Evolutionary conservation across 2,329 filamentous ascomycete genomes (phyloP).

Genomic region (Fusarium torulosum): DNA sequence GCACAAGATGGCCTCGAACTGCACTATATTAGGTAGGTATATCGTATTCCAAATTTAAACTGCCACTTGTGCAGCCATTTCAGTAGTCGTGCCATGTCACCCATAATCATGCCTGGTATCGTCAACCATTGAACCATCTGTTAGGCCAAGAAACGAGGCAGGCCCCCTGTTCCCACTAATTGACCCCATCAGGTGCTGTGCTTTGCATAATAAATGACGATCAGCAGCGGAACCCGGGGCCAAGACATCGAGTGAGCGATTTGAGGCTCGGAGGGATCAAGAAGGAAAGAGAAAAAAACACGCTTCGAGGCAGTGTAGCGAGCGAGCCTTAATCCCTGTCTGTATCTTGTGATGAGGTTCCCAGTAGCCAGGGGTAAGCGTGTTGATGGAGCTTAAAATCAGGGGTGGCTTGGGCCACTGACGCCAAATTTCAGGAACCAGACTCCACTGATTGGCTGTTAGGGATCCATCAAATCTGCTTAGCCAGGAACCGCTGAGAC

Average conservation of each 20-base stretch:
- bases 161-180: conserved; percentile 8
- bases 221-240: conserved; percentile 40
- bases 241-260: conserved; percentile 23
- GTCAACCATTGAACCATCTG: neutral
- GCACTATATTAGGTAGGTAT: conserved; percentile 5
- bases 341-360: conserved; percentile 16
- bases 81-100: conserved; percentile 1
- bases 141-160: conserved; percentile 23
- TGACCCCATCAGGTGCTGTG: conserved; percentile 21
- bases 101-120: no score
- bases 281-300: no score
- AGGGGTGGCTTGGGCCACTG: conserved; percentile 33
- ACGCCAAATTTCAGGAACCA: conserved; percentile 46
- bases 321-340: conserved; percentile 14
- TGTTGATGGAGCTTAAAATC: conserved; percentile 4
- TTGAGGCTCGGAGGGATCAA: conserved; percentile 8
- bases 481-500: conserved; percentile 47
- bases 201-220: conserved; percentile 42
- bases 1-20: neutral
- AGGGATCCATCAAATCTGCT: conserved; percentile 25
- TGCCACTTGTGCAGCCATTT: conserved; percentile 29
- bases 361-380: conserved; percentile 27
- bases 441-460: conserved; percentile 37
- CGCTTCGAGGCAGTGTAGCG: conserved; percentile 3
- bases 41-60: conserved; percentile 35